phyloP scores from a whole-genome alignment of 768 basidiomycete genomes.

The Tulasnella sp. region DNA sequence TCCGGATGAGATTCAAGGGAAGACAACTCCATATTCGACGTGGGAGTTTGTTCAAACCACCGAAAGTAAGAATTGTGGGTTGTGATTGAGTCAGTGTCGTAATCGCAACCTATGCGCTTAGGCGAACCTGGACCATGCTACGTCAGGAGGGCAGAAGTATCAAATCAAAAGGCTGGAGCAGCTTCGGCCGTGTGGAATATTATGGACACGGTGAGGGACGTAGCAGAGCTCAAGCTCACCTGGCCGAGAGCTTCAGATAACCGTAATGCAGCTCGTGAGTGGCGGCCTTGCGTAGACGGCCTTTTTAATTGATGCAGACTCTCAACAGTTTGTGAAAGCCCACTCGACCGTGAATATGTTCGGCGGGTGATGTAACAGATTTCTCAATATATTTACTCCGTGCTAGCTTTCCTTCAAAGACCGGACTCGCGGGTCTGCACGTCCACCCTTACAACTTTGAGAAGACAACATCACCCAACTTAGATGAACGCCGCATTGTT shows the following conservation, averaged over 20 bases:
- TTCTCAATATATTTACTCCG: neutral
- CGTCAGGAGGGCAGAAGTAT: neutral
- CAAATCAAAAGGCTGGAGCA: neutral
- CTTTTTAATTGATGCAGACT: neutral
- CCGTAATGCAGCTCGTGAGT: neutral
- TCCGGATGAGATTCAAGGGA: no score
- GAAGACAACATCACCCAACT: neutral
- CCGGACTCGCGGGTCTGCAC: no score
- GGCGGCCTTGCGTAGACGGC: neutral
- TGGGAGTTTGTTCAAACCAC: neutral
- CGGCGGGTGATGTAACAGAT: neutral
- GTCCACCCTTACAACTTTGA: no score
- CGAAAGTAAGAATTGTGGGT: neutral
- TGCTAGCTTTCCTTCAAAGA: neutral
- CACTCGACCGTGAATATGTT: neutral
- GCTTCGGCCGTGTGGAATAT: neutral
- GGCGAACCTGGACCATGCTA: neutral
- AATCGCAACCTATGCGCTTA: neutral
- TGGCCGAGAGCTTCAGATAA: neutral
- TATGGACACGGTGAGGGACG: neutral
- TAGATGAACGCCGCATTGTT: no score
- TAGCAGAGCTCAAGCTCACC: neutral
- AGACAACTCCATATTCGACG: neutral
- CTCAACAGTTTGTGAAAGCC: neutral
- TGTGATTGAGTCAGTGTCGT: neutral